Conservation (phyloP, 306 rosid species). For the Urtica urens region DNA sequence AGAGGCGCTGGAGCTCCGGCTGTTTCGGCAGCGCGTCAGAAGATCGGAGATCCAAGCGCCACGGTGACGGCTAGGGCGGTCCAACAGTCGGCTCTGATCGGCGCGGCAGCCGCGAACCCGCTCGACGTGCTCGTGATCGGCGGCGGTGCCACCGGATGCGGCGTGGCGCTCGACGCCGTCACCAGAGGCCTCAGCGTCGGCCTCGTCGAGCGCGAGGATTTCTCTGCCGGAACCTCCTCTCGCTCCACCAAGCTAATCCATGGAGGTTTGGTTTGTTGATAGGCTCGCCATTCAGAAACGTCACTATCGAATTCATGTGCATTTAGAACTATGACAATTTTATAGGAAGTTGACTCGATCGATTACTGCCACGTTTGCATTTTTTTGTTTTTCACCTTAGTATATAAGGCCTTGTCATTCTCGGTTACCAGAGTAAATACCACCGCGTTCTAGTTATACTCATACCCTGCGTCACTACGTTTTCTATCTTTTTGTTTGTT, state of each 20-base stretch:
- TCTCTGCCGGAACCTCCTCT: conserved; percentile 89
- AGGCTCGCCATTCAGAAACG: too few relatives aligned
- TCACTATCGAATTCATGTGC: too few relatives aligned
- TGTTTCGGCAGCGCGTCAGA: conserved; percentile 35
- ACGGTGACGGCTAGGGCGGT: conserved; percentile 51
- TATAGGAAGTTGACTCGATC: not conserved
- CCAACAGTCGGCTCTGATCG: conserved; percentile 57
- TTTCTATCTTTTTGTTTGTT: too few relatives aligned
- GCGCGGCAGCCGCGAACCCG: conserved; percentile 46
- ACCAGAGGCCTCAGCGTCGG: conserved; percentile 92
- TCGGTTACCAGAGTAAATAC: too few relatives aligned
- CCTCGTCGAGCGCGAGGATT: conserved; percentile 93
- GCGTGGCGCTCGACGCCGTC: conserved; percentile 76
- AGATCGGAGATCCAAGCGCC: conserved; percentile 35
- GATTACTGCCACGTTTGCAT: too few relatives aligned
- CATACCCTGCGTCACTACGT: too few relatives aligned
- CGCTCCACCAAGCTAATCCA: conserved; percentile 97
- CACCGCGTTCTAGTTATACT: too few relatives aligned
- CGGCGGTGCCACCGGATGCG: conserved; percentile 94
- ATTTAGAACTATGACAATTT: too few relatives aligned
- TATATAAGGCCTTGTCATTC: too few relatives aligned
- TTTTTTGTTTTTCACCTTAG: too few relatives aligned
- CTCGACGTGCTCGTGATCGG: conserved; percentile 84
- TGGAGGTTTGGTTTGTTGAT: too few relatives aligned
- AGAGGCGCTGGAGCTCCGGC: conserved; percentile 32